These are phyloP conservation scores for Gymnopilus junonius DNA, from an alignment of 768 basidiomycete species.

Conservation along the genomic window DNA sequence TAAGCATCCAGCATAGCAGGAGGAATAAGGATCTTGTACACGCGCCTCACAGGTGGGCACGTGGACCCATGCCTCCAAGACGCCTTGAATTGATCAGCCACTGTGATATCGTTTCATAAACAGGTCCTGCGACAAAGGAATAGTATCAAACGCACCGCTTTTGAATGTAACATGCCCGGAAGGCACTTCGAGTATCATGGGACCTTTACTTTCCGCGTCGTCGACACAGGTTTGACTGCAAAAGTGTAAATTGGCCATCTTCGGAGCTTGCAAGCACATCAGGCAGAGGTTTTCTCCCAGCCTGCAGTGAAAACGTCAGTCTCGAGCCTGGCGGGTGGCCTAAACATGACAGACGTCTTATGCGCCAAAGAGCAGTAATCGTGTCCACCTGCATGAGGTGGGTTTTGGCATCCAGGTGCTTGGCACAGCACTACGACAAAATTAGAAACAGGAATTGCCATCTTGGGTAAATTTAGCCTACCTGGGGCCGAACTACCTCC, in stretches of 20 bases:
- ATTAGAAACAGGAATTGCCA: background rate
- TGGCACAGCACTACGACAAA: slow-evolving; percentile 45
- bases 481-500: slow-evolving; percentile 22
- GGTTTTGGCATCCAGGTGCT: slow-evolving; percentile 54
- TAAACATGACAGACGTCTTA: slow-evolving; percentile 45
- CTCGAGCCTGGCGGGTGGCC: background rate
- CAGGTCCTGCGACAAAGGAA: background rate
- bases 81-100: slow-evolving; percentile 67
- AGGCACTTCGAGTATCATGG: slow-evolving; percentile 63
- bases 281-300: slow-evolving; percentile 57
- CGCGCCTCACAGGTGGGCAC: slow-evolving; percentile 60
- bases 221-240: slow-evolving; percentile 60
- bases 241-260: slow-evolving; percentile 62
- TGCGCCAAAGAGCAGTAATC: slow-evolving; percentile 58
- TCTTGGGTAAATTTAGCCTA: background rate
- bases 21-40: slow-evolving; percentile 68
- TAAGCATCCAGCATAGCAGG: slow-evolving; percentile 56
- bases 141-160: slow-evolving; percentile 49
- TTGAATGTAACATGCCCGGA: slow-evolving; percentile 63
- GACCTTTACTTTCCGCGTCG: slow-evolving; percentile 57
- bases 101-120: slow-evolving; percentile 31
- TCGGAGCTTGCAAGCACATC: slow-evolving; percentile 61
- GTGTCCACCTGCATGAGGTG: slow-evolving; percentile 45
- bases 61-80: slow-evolving; percentile 68
- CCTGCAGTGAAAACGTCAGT: slow-evolving; percentile 25